These are phyloP conservation scores for Botrytis sinoallii DNA, from an alignment of 2,329 filamentous ascomycete species.

Conservation along the genomic window DNA sequence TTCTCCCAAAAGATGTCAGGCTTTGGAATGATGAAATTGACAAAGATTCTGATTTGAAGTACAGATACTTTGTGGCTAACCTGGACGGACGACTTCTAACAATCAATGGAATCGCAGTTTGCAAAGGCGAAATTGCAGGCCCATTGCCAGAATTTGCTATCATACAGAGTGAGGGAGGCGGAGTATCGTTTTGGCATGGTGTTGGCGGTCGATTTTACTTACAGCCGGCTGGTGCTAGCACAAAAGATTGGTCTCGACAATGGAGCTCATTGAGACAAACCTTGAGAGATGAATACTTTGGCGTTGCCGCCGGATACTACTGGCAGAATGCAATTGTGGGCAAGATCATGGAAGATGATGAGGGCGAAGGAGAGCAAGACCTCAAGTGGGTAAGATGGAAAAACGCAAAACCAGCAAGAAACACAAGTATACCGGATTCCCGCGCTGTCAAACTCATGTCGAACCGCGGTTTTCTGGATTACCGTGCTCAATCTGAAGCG, in stretches of 20 bases:
- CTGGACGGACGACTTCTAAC: slow-evolving; percentile 29
- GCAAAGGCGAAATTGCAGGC: slow-evolving; percentile 32
- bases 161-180: slow-evolving; percentile 31
- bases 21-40: slow-evolving; percentile 28
- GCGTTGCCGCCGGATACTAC: slow-evolving; percentile 25
- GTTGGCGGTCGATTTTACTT: slow-evolving; percentile 26
- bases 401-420: background rate
- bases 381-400: slow-evolving; percentile 15
- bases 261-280: slow-evolving; percentile 27
- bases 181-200: slow-evolving; percentile 35
- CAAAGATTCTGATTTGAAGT: slow-evolving; percentile 23
- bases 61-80: slow-evolving; percentile 34
- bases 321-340: slow-evolving; percentile 29
- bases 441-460: background rate
- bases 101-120: slow-evolving; percentile 33
- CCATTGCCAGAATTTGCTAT: slow-evolving; percentile 35
- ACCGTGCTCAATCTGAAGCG: background rate
- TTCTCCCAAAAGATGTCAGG: slow-evolving; percentile 24
- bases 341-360: slow-evolving; percentile 14
- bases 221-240: slow-evolving; percentile 6
- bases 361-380: slow-evolving; percentile 16
- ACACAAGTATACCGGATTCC: background rate
- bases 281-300: background rate
- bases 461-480: background rate
- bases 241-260: slow-evolving; percentile 1